These are phyloP conservation scores for Taiwanofungus camphoratus DNA, from an alignment of 1,284 basidiomycete species.

Conservation along the genomic window DNA sequence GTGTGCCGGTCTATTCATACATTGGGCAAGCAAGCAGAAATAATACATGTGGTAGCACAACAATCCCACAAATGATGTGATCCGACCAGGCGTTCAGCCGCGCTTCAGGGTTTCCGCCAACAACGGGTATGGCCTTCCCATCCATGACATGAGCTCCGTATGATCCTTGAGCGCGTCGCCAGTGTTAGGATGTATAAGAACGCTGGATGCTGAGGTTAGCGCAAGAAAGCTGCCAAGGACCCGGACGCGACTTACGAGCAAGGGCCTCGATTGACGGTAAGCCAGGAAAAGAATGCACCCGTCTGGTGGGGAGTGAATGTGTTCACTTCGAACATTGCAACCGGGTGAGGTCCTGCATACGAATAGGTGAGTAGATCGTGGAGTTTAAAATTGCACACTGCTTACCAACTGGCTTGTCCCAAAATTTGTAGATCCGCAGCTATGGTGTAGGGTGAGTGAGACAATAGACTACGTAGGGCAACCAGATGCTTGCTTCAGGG, in stretches of 20 bases:
- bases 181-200: conserved; percentile 73
- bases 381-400: background rate
- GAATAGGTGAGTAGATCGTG: background rate
- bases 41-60: too few relatives aligned
- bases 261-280: conserved; percentile 58
- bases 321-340: conserved; percentile 68
- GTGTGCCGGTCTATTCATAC: too few relatives aligned
- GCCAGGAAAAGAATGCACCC: conserved; percentile 59
- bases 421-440: conserved; percentile 60
- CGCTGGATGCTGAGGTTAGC: conserved; percentile 33
- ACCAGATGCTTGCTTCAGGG: conserved; percentile 46
- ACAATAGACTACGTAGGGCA: too few relatives aligned
- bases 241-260: conserved; percentile 45
- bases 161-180: conserved; percentile 54
- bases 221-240: background rate
- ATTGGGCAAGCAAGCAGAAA: too few relatives aligned
- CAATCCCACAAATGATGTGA: too few relatives aligned
- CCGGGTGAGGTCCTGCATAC: conserved; percentile 49
- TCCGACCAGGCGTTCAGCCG: background rate
- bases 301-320: conserved; percentile 62
- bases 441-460: conserved; percentile 21
- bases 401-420: conserved; percentile 58
- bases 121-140: conserved; percentile 58
- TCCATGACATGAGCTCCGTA: conserved; percentile 62
- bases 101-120: conserved; percentile 17